A percentile compares a stretch with the other conserved stretches of the same genome.
phyloP scores from a whole-genome alignment of 441 rosid species.

The Cnidoscolus chayamansa region DNA sequence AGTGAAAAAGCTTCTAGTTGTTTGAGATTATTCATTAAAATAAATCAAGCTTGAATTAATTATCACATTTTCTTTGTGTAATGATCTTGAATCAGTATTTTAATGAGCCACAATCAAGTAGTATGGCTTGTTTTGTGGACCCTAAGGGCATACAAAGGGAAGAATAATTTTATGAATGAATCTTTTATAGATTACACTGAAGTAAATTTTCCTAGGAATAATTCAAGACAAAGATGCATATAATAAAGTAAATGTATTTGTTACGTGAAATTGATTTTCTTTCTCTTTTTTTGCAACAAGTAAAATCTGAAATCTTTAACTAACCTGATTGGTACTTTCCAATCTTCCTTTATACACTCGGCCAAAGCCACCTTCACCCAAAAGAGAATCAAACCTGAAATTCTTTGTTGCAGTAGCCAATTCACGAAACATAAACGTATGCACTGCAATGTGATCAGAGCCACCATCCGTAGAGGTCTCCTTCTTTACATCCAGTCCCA shows the following conservation, averaged over 20 bases:
- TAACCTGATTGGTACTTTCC: conserved; percentile 59
- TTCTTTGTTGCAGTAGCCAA: conserved; percentile 62
- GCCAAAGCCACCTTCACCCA: conserved; percentile 75
- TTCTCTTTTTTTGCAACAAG: not conserved
- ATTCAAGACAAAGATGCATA: not conserved
- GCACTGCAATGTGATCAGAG: conserved; percentile 54
- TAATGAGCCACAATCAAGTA: too few species aligned
- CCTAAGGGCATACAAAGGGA: not conserved
- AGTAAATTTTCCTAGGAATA: not conserved
- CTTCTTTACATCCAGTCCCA: conserved; percentile 33
- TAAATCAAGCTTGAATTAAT: too few species aligned
- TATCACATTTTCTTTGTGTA: too few species aligned
- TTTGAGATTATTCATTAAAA: too few species aligned
- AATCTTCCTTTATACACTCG: conserved; percentile 63
- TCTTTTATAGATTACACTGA: too few species aligned
- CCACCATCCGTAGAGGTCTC: conserved; percentile 42
- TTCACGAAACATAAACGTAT: conserved; percentile 62
- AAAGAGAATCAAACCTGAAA: conserved; percentile 62
- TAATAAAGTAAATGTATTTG: not conserved
- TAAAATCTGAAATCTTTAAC: conserved; percentile 21
- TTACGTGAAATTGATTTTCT: not conserved
- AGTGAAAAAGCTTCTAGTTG: too few species aligned
- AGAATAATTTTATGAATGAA: not conserved
- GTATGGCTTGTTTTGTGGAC: too few species aligned
- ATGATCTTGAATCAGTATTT: too few species aligned